A percentile compares a stretch with the other conserved stretches of the same genome.
These are phyloP conservation scores for Acanthamoeba castellanii DNA, from an alignment of 208 protist genomes.

Conservation along the genomic window DNA sequence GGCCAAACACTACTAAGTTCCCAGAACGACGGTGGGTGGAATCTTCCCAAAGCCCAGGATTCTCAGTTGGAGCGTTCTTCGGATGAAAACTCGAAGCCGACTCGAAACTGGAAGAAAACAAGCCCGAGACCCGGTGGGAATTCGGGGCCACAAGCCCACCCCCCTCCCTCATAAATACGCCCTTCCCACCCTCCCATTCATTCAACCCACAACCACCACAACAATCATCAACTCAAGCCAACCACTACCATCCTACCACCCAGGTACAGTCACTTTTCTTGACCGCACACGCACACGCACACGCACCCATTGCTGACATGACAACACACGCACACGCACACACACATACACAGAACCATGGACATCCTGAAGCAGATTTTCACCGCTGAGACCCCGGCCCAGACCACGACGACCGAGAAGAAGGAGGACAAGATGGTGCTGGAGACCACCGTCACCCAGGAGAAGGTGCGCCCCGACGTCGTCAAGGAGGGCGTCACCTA, in stretches of 20 bases:
- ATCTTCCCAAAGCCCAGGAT: too few species aligned
- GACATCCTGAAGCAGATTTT: conserved; percentile 37
- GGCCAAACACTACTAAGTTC: too few species aligned
- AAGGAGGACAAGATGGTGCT: conserved; percentile 19
- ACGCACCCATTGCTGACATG: background rate
- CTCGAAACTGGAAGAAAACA: too few species aligned
- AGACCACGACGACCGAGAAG: background rate
- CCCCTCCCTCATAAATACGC: background rate
- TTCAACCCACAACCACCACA: background rate
- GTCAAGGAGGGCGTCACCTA: conserved; percentile 56
- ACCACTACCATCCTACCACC: background rate
- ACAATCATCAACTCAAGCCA: background rate
- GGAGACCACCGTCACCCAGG: conserved; percentile 1
- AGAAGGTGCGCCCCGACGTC: background rate
- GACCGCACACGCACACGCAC: background rate
- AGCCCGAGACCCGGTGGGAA: too few species aligned
- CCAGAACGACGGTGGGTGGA: too few species aligned
- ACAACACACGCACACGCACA: background rate
- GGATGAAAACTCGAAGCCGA: too few species aligned
- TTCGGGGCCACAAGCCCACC: too few species aligned
- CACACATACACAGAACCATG: background rate
- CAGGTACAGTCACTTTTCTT: background rate
- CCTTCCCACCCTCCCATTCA: background rate
- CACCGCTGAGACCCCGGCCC: background rate
- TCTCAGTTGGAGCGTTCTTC: too few species aligned